Conservation (phyloP, 2,329 filamentous ascomycete species). For the Allantophomopsis lycopodina region DNA sequence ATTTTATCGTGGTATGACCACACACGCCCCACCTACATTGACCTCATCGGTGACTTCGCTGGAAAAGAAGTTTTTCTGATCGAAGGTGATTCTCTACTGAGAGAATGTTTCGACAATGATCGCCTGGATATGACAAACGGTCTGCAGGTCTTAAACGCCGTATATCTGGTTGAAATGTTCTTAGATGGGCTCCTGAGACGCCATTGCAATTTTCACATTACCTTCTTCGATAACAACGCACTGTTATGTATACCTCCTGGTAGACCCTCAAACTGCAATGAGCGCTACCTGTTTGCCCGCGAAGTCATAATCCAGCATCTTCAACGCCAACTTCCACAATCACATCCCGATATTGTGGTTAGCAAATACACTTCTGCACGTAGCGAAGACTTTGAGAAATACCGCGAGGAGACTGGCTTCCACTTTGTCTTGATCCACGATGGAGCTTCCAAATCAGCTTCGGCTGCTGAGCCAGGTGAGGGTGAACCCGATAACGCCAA, state of each 20-base stretch:
- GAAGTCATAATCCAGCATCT: constrained; percentile 50
- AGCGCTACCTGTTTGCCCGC: constrained; percentile 43
- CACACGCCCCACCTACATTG: constrained; percentile 32
- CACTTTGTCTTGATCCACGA: constrained; percentile 61
- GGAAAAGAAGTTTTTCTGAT: constrained; percentile 61
- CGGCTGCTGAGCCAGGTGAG: constrained; percentile 2
- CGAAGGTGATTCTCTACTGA: constrained; percentile 59
- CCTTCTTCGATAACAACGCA: constrained; percentile 46
- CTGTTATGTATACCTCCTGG: constrained; percentile 38
- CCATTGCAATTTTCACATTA: constrained; percentile 57
- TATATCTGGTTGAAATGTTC: constrained; percentile 55
- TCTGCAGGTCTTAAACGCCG: constrained; percentile 58
- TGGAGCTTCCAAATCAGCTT: constrained; percentile 22
- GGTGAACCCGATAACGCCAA: constrained; percentile 8
- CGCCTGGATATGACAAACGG: constrained; percentile 53
- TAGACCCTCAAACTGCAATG: constrained; percentile 16
- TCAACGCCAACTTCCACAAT: constrained; percentile 9
- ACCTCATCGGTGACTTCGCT: constrained; percentile 64
- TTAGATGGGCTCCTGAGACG: constrained; percentile 43
- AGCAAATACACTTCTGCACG: constrained; percentile 29
- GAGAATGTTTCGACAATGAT: constrained; percentile 45
- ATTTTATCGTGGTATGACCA: constrained; percentile 24
- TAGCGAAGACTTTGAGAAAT: constrained; percentile 35
- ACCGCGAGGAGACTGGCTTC: constrained; percentile 36
- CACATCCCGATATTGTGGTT: constrained; percentile 17